A percentile compares a stretch with the other conserved stretches of the same genome.
These are phyloP conservation scores for Tuber borchii DNA, from an alignment of 495 filamentous ascomycete species.

Conservation along the genomic window DNA sequence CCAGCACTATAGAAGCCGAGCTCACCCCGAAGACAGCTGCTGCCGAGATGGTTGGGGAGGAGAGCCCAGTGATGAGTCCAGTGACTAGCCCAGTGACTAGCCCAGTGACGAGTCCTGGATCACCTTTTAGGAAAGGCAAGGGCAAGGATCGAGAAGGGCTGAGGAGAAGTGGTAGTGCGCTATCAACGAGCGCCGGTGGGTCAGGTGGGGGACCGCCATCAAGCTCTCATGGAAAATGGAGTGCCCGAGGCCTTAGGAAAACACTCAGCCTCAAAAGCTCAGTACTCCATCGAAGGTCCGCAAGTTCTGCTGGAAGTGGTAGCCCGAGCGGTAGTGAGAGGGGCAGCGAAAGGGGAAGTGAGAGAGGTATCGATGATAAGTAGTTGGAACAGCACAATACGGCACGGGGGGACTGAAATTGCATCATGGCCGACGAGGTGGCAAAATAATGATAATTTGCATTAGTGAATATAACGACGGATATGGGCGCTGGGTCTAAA, in stretches of 20 bases:
- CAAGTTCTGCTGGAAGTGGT: conserved; percentile 21
- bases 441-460: conserved; percentile 6
- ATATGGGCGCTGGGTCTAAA: background rate
- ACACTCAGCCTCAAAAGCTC: conserved; percentile 36
- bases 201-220: background rate
- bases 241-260: conserved; percentile 29
- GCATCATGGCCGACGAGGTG: background rate
- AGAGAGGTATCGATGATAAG: background rate
- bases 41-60: background rate
- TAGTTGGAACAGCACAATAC: background rate
- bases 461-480: conserved; percentile 2
- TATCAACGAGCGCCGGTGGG: conserved; percentile 20
- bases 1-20: conserved; percentile 13
- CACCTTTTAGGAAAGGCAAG: conserved; percentile 28
- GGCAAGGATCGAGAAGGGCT: conserved; percentile 25
- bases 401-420: background rate
- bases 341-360: conserved; percentile 6
- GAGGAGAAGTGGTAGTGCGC: conserved; percentile 33
- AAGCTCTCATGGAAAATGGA: conserved; percentile 30
- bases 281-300: conserved; percentile 25
- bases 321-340: conserved; percentile 14
- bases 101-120: background rate
- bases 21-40: conserved; percentile 14
- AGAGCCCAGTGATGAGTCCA: background rate
- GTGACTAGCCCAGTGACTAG: background rate